These are phyloP conservation scores for Multifurca ochricompacta DNA, from an alignment of 768 basidiomycete species.

Conservation along the genomic window DNA sequence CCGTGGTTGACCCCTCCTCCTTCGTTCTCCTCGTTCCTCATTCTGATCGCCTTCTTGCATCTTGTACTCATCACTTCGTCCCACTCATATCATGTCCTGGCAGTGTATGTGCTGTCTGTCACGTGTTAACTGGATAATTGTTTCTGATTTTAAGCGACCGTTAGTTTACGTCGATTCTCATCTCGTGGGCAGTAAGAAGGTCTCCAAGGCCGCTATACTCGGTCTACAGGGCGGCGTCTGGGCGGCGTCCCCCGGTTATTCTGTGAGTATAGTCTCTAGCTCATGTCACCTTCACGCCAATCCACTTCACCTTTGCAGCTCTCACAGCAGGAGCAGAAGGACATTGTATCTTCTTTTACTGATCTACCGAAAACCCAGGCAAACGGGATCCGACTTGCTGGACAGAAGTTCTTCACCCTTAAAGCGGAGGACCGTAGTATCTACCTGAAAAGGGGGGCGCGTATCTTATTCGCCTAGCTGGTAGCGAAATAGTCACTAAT, in stretches of 20 bases:
- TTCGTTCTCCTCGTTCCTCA: slow-evolving; percentile 1
- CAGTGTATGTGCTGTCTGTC: slow-evolving; percentile 12
- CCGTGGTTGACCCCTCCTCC: neutral
- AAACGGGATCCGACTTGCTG: slow-evolving; percentile 54
- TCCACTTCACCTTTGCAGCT: slow-evolving; percentile 36
- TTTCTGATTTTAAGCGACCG: slow-evolving; percentile 1
- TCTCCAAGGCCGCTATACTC: slow-evolving; percentile 70
- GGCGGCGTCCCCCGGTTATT: slow-evolving; percentile 56
- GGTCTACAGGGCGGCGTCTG: slow-evolving; percentile 72
- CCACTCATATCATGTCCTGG: slow-evolving; percentile 19
- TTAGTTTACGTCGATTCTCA: slow-evolving; percentile 78
- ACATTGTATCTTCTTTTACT: slow-evolving; percentile 41
- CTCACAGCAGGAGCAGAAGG: slow-evolving; percentile 53
- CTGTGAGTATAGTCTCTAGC: slow-evolving; percentile 34
- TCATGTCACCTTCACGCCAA: neutral
- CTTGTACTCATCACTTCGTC: slow-evolving; percentile 1
- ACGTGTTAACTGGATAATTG: neutral
- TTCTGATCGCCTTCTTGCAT: slow-evolving; percentile 1
- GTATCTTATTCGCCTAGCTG: slow-evolving; percentile 26
- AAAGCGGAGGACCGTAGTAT: slow-evolving; percentile 43
- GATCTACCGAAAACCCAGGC: slow-evolving; percentile 37
- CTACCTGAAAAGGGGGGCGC: slow-evolving; percentile 71
- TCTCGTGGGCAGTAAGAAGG: slow-evolving; percentile 64
- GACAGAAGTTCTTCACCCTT: slow-evolving; percentile 70
- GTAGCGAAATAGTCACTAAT: neutral